Base-by-base conservation (phyloP, 2,329 filamentous ascomycete genomes). In the Diaporthe aspalathi region DNA sequence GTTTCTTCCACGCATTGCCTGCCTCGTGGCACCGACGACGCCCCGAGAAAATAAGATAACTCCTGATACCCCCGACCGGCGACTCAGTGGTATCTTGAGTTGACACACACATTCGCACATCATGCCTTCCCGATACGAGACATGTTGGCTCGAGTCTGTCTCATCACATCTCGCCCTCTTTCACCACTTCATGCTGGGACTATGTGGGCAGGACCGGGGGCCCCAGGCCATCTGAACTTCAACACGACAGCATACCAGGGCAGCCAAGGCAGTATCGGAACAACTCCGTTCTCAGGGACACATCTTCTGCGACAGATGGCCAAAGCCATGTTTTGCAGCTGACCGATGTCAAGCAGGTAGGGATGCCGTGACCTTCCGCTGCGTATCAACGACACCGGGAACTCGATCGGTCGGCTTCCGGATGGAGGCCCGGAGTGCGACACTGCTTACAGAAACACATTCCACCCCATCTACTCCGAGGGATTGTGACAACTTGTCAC, bases 81-180 rank as follows among this genome's bases (percentile, higher is more conserved):
- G 45, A 65, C 17, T 27, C 45, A 65, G 45, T 50, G 43, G 45
- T 29, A 50, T 20, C 27, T 49, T 24, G 29, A 20, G 27, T 20
- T 49, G 60, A n/a, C n/a, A n/a, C n/a, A n/a, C n/a, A n/a, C n/a
- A n/a, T n/a, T n/a, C n/a, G 27, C 43, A 63, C 43, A 49, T 63
- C 60, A 63, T 63, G 43, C 60, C 43, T 38, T 63, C 43, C 60
- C 16, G 9, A 63, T 49, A 24, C 57, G 60, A 49, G 43, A 65
- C 60, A 65, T 35, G 43, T 20, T 6, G n/a, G 6, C 43, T 38
- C 43, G 20, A 50, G 27, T 47, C 43, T 50, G 60, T 65, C 60
- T 65, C 60, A 65, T 50, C 60, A 65, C 45, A 38, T n/a, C 45
- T 65, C 60, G 45, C 43, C 45, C 60, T 65, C 35, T 29, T 50